Percentiles rank a stretch among this genome's conserved stretches.
Evolutionary conservation across 2,329 filamentous ascomycete species (phyloP).

Genomic region (Chrysoporthe austroafricana): DNA sequence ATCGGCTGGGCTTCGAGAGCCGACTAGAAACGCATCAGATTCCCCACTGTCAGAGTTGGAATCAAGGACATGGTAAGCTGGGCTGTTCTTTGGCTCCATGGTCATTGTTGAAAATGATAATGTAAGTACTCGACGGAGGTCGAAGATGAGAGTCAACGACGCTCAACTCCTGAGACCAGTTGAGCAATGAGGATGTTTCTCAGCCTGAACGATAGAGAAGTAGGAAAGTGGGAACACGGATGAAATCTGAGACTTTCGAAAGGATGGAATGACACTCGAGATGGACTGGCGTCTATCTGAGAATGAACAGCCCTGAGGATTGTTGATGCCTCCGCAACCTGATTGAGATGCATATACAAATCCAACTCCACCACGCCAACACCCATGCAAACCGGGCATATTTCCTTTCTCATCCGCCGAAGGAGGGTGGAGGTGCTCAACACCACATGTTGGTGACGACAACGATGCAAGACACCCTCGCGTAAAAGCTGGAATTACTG

Average conservation of each 20-base stretch:
- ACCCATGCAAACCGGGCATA: neutral
- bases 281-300: neutral
- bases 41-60: slow-evolving; percentile 11
- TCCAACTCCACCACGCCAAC: neutral
- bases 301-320: neutral
- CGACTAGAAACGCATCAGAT: slow-evolving; percentile 7
- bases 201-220: neutral
- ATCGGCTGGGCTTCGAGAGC: neutral
- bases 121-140: neutral
- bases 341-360: neutral
- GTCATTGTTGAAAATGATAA: neutral
- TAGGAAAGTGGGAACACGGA: neutral
- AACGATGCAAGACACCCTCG: neutral
- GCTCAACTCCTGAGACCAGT: neutral
- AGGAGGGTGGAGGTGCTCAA: neutral
- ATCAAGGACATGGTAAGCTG: slow-evolving; percentile 11
- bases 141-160: too few relatives aligned
- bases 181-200: neutral
- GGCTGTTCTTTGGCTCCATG: neutral
- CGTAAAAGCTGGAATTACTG: neutral
- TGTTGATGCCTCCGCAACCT: neutral
- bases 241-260: neutral
- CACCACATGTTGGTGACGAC: neutral
- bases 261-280: neutral
- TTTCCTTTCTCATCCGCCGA: neutral